Conservation (phyloP, 2,329 filamentous ascomycete species). For the Fusarium brachygibbosum region DNA sequence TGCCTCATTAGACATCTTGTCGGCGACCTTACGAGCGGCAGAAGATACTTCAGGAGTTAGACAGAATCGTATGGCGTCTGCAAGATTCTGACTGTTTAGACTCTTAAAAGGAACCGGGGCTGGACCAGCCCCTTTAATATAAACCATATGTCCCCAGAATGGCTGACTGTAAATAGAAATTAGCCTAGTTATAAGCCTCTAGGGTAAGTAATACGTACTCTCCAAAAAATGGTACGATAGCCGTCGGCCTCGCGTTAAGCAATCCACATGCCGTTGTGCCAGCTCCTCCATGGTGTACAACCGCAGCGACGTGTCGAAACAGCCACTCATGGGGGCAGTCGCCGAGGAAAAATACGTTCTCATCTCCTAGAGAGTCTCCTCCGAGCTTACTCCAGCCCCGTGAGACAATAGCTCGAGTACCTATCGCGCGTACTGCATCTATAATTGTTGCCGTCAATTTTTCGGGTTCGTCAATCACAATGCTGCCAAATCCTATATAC, state of each 20-base stretch:
- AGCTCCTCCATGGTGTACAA: no score
- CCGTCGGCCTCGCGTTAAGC: background rate
- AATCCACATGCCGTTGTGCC: no score
- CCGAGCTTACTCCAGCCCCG: constrained; percentile 1
- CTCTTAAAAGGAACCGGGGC: constrained; percentile 27
- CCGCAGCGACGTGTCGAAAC: no score
- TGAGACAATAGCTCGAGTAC: background rate
- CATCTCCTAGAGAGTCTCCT: constrained; percentile 52
- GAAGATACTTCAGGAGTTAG: constrained; percentile 18
- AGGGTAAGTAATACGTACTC: background rate
- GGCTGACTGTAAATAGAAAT: no score
- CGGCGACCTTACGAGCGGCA: constrained; percentile 17
- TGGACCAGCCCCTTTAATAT: constrained; percentile 22
- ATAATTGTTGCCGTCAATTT: background rate
- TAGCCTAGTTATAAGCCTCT: no score
- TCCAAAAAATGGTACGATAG: constrained; percentile 70
- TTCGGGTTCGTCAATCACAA: background rate
- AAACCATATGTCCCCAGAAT: constrained; percentile 42
- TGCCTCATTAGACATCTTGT: constrained; percentile 30
- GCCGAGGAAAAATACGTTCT: background rate
- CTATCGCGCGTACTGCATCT: background rate
- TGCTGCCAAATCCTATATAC: constrained; percentile 2
- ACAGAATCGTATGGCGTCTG: constrained; percentile 29
- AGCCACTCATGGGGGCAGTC: no score
- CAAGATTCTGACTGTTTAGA: constrained; percentile 22